Evolutionary conservation across 768 basidiomycete species (phyloP), one percentile per base, ranked within the genome.

Genomic region (Macrolepiota dolichaula): DNA sequence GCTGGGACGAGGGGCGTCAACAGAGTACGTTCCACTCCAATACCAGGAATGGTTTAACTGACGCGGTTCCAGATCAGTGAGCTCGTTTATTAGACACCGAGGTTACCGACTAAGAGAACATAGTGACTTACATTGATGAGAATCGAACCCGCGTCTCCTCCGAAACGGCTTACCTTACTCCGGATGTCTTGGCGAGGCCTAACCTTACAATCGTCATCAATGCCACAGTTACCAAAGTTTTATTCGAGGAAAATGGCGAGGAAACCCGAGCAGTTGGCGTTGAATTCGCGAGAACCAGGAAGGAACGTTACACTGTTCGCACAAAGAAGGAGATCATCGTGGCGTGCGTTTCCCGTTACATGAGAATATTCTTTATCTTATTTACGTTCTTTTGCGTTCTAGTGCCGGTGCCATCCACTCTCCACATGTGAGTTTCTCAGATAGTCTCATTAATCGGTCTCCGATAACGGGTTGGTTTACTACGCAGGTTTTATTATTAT

Each of bases 121-220:
- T 62, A 89, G 88, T 88, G 84, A 88, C 87, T 0, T 90, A 85
- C 65, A 79, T 89, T 50, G 78, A 85, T 62, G 64, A 76, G 27
- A 74, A 68, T 1, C 75, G 80, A 7, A 72, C 72, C 49, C 81
- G 88, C 0, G 84, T 85, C 1, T 82, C 87, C 4, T 76, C 84
- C 1, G 85, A 89, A 66, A 70, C 80, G 0, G 85, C 87, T 1
- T 90, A 89, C 66, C 76, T 90, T 36, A 87, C 88, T 0, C 70
- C 77, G 0, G 75, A 83, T 0, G 86, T 88, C 27, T 75, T 88
- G 22, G 74, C 77, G 2, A 74, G 88, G 37, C 79, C 81, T 3
- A 90, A 90, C 64, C 77, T 91, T 57, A 83, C 76, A 19, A 79
- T 91, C 47, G 77, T 79, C 4, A 77, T 81, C 7, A 69, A 77